Evolutionary conservation across 257 asterid species (phyloP).

Genomic region (Paulownia fortunei): DNA sequence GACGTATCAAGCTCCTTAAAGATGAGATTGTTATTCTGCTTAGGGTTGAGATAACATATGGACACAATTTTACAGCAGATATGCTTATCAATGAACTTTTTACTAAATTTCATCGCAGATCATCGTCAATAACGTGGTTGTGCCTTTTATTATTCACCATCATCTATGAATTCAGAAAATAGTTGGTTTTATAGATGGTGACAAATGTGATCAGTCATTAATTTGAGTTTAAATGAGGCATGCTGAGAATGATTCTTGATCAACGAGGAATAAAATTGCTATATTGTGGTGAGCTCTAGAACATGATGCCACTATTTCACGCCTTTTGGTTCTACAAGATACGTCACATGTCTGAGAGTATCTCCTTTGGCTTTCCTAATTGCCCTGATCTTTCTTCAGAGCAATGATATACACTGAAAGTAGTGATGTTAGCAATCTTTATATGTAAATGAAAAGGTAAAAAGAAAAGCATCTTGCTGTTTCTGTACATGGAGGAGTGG

Average conservation of each 20-base stretch:
- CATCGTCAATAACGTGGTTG: neutral
- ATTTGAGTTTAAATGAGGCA: neutral
- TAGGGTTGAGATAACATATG: neutral
- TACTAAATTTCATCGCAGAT: neutral
- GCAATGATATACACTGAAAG: neutral
- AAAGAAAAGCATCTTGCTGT: neutral
- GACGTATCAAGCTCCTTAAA: constrained; percentile 1
- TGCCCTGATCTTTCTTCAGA: neutral
- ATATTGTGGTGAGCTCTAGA: neutral
- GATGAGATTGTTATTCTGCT: constrained; percentile 20
- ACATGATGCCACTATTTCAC: neutral
- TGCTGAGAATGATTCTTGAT: constrained; percentile 10
- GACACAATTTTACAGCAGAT: neutral
- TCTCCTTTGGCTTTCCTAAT: neutral
- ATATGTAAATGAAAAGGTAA: neutral
- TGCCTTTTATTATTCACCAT: neutral
- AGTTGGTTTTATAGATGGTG: neutral
- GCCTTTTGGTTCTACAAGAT: neutral
- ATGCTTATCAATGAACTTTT: neutral
- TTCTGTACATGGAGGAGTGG: neutral
- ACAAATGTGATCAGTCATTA: neutral
- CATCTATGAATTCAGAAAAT: neutral
- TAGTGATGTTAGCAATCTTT: neutral
- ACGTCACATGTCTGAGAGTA: neutral
- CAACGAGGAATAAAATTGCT: neutral